Evolutionary conservation across 495 filamentous ascomycete species (phyloP), one percentile per base, ranked within the genome.

Genomic region (Podospora tetraspora): DNA sequence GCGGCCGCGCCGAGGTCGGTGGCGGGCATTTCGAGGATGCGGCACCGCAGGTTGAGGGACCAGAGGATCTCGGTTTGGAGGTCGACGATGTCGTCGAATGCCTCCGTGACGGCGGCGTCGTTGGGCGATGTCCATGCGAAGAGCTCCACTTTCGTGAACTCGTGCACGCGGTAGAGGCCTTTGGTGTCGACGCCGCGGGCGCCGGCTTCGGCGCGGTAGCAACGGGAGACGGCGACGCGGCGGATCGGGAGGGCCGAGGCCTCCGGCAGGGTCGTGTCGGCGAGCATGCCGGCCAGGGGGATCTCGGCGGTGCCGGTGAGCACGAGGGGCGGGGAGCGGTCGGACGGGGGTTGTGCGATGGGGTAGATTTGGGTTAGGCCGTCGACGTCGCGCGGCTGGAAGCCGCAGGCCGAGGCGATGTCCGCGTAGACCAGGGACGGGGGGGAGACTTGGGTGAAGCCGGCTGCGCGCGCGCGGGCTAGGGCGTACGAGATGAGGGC

Each of bases 101-200:
- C 75, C 1, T 84, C 83, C 16, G 84, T 77, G 0, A 86, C 79
- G 1, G 78, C 74, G 3, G 70, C 67, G 0, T 59, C 62, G 25
- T 81, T 81, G 11, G 89, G 87, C 0, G 79, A 59, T 6, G 87
- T 87, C 94, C 94, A 99, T 0, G 88, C 92, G 76, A 99, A 99
- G 81, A 99, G 88, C 76, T 99, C 95, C 1, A 98, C 94, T 74
- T 99, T 99, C 56, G 93, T 96, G 80, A 99, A 99, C 77, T 99
- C 95, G 81, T 98, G 95, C n/a, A 99, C 95, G 13, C 95, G 89
- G 80, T 98, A 99, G 8, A 99, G 84, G 10, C 95, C 95, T 79
- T 97, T 97, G 9, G 91, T 96, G 57, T 96, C 92, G 24, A 87
- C 87, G 34, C 95, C 95, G 22, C 95, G 84, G 6, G 92, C 89